phyloP scores from a whole-genome alignment of 1,284 basidiomycete species.

The Athelia sp. region DNA sequence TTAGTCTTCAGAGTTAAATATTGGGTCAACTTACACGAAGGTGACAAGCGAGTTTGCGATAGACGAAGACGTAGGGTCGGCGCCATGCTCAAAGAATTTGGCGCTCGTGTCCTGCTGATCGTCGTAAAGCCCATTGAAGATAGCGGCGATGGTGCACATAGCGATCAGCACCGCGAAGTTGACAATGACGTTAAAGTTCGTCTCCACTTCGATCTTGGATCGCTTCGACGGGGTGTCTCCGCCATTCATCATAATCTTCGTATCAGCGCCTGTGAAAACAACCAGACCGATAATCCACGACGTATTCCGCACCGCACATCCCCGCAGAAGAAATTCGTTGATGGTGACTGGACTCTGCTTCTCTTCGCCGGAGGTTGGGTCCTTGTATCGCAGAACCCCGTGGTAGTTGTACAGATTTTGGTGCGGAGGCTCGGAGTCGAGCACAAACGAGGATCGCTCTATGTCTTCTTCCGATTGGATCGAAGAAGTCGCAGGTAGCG shows the following conservation, averaged over 20 bases:
- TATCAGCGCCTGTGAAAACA: constrained; percentile 91
- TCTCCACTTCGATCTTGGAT: constrained; percentile 96
- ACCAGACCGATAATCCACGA: constrained; percentile 94
- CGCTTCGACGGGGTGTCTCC: constrained; percentile 91
- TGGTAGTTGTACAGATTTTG: constrained; percentile 92
- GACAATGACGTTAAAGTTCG: constrained; percentile 97
- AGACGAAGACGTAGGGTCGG: constrained; percentile 56
- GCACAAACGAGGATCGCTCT: constrained; percentile 79
- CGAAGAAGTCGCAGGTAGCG: constrained; percentile 70
- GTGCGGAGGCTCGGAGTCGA: constrained; percentile 92
- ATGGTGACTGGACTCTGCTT: constrained; percentile 75
- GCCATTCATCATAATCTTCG: constrained; percentile 98
- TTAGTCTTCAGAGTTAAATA: constrained; percentile 6
- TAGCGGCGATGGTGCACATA: constrained; percentile 74
- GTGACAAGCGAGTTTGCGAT: constrained; percentile 84
- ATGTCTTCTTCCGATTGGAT: constrained; percentile 90
- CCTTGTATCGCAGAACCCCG: constrained; percentile 76
- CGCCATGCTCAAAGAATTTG: constrained; percentile 65
- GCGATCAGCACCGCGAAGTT: constrained; percentile 81
- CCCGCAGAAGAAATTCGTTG: constrained; percentile 91
- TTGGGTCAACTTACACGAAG: constrained; percentile 65
- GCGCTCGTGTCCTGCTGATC: constrained; percentile 62
- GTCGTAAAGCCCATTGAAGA: constrained; percentile 75
- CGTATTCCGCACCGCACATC: constrained; percentile 91
- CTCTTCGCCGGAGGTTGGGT: constrained; percentile 41